Base-by-base conservation (phyloP, 2,329 filamentous ascomycete genomes). In the Aspergillus pseudotamarii region DNA sequence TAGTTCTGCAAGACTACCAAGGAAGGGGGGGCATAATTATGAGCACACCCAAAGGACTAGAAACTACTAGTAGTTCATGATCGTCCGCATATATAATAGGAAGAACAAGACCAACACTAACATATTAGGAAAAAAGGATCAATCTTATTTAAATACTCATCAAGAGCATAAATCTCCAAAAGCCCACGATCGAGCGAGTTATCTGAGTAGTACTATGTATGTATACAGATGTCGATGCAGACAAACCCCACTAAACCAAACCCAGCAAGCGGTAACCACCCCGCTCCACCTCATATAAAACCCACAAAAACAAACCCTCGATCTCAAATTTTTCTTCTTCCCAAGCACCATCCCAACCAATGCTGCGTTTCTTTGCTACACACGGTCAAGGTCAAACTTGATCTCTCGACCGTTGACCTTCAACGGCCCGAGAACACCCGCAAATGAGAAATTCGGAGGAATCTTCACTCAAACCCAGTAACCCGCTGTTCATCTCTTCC, bases 401-500 rank as follows among this genome's bases (percentile, higher is more conserved):
- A 73, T 76, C 72, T 41, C 69, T 71, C 68, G 65, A 58, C 45
- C 19, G 38, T 62, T 61, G 66, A 64, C 61, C 60, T 48, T 59
- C 53, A 16, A 57, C 45, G 34, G 34, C 3, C 34, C 28, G 26
- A 48, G 48, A 62, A 68, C 43, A 54, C 64, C 67, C 82, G 92
- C 92, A 94, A 93, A 93, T 94, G 92, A 93, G 92, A 95, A 95
- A 95, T 94, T 95, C 92, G 92, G 92, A 95, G 92, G 91, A 95
- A 89, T 94, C 91, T 94, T 92, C 91, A 93, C 78, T 61, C 21
- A 58, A 63, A 60, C 64, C 70, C 68, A 64, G 78, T 81, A 76
- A 78, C 80, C 80, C 76, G 75, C 78, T 74, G 76, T 75, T 72
- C 70, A 69, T 69, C 71, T 65, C 67, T 67, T 64, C 46, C 21